Base-by-base conservation (phyloP, 805 yeast species). In the Pichia paraexigua region DNA sequence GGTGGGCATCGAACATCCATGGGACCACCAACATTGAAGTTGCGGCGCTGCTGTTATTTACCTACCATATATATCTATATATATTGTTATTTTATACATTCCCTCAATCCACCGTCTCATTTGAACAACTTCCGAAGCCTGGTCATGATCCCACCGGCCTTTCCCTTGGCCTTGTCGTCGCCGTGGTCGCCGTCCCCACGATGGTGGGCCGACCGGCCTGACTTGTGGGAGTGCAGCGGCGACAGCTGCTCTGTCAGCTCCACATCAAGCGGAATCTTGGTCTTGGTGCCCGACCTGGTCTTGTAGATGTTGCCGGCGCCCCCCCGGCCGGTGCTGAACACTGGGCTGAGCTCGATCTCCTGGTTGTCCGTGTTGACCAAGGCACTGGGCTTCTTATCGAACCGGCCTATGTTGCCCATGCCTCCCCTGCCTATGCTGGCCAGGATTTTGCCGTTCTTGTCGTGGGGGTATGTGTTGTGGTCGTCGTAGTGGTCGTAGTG, bases 361-460 rank as follows among this genome's bases (percentile, higher is more conserved):
- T 54, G 66, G 67, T 28, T 72, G 64, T 21, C 66, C 27, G 72
- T 66, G 49, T 65, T 72, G 17, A 57, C 53, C 35, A 56, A 60
- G 5, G 81, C 81, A 12, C 76, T 71, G 3, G 80, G 82, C 1
- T 67, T 60, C 35, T 67, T 65, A 40, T 64, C 63, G 9, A 73
- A 66, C 32, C 72, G 66, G 47, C 70, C 63, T 46, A 77, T 71
- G 58, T 78, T 78, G 15, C 80, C 81, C 5, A 78, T 78, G 11
- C 83, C 83, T 30, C 83, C 83, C 56, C 83, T 65, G 9, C 83
- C 82, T 0, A 82, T 74, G n/a, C 79, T 72, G 52, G 75, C 70
- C 52, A 69, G 71, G 8, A 70, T 69, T 17, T 63, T 58, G 3
- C 68, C 70, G 25, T 65, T 56, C 41, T 59, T 63, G 45, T 65